These are phyloP conservation scores for Dysphania ambrosioides DNA, from an alignment of 148 eudicot genomes.

Conservation along the genomic window DNA sequence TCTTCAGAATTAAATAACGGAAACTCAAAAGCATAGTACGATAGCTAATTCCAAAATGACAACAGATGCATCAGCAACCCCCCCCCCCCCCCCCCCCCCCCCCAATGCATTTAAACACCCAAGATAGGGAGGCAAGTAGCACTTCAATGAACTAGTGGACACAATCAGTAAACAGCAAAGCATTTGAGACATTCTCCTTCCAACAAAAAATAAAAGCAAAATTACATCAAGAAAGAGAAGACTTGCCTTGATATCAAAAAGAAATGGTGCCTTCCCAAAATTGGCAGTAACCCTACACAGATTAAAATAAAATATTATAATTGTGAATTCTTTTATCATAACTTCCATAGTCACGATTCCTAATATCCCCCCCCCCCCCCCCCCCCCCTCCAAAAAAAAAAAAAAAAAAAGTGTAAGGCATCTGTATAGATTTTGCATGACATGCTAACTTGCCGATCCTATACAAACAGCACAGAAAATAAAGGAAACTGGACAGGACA, in stretches of 20 bases:
- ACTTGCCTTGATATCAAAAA: slow-evolving; percentile 76
- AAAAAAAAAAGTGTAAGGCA: not conserved
- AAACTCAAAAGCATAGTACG: not conserved
- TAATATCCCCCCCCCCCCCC: not conserved
- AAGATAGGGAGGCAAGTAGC: no score
- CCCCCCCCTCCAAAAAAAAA: not conserved
- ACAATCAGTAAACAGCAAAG: not conserved
- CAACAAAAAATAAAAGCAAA: not conserved
- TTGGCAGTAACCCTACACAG: slow-evolving; percentile 75
- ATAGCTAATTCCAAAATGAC: not conserved
- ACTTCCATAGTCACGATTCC: not conserved
- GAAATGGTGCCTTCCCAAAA: slow-evolving; percentile 83
- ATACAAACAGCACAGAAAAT: not conserved
- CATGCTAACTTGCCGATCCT: not conserved
- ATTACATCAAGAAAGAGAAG: slow-evolving; percentile 5
- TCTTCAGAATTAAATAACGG: not conserved
- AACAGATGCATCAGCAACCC: not conserved
- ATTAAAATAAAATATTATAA: slow-evolving; percentile 4
- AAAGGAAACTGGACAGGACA: not conserved
- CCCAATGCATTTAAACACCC: not conserved
- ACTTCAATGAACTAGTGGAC: not conserved
- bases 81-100: not conserved
- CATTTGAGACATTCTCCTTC: not conserved
- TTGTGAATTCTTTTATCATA: not conserved
- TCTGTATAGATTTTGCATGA: not conserved